Conservation (phyloP, 768 basidiomycete genomes). For the Hygrocybe punicea region DNA sequence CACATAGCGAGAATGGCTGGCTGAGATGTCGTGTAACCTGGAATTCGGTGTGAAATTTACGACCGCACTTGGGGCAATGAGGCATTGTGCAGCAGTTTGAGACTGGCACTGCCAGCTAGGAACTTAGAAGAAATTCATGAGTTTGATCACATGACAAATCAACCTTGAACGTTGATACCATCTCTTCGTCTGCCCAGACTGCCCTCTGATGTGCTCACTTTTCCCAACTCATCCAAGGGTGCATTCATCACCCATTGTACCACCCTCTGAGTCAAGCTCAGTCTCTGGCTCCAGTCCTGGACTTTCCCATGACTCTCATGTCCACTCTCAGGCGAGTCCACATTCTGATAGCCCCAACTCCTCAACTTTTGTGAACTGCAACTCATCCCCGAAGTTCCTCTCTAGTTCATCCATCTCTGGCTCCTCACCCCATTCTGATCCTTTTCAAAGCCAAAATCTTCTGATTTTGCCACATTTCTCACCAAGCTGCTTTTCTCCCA, state of each 20-base stretch:
- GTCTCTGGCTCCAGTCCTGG: not conserved
- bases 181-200: not conserved
- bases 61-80: not conserved
- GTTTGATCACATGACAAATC: not conserved
- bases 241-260: not conserved
- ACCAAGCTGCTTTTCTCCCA: too few species aligned
- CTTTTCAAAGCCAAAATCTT: too few species aligned
- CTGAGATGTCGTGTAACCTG: not conserved
- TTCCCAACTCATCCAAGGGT: too few species aligned
- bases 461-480: too few species aligned
- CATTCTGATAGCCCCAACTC: too few species aligned
- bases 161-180: slow-evolving; percentile 14
- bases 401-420: too few species aligned
- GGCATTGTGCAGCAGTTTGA: not conserved
- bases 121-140: not conserved
- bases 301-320: not conserved
- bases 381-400: too few species aligned
- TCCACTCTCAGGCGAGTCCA: too few species aligned
- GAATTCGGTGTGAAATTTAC: too few species aligned
- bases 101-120: not conserved
- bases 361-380: too few species aligned
- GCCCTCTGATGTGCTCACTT: too few species aligned
- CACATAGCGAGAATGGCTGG: not conserved
- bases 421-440: too few species aligned
- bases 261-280: not conserved